These are phyloP conservation scores for Alternaria sp. DNA, from an alignment of 2,329 filamentous ascomycete genomes.

Conservation along the genomic window DNA sequence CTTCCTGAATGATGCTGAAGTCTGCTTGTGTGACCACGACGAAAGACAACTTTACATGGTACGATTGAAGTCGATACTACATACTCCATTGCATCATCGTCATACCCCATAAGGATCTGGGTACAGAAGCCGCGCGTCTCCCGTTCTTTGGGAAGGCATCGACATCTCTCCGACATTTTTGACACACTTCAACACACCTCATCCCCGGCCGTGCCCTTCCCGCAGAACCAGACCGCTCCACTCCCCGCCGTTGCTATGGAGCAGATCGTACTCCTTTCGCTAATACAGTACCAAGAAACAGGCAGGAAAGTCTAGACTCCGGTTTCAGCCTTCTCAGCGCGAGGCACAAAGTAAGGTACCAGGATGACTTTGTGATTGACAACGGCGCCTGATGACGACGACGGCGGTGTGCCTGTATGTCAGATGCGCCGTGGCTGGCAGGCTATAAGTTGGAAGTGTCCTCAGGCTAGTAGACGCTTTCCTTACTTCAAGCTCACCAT, in stretches of 20 bases:
- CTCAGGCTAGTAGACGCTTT: slow-evolving; percentile 13
- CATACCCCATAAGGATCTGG: background rate
- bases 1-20: background rate
- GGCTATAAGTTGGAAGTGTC: slow-evolving; percentile 26
- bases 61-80: background rate
- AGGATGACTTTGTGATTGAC: background rate
- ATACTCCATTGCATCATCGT: background rate
- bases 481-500: slow-evolving; percentile 20
- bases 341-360: slow-evolving; percentile 9
- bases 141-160: slow-evolving; percentile 11
- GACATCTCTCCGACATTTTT: slow-evolving; percentile 29
- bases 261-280: slow-evolving; percentile 11
- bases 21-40: background rate
- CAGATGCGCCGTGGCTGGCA: slow-evolving; percentile 13
- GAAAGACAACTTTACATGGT: background rate
- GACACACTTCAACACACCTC: slow-evolving; percentile 30
- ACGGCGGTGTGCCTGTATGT: slow-evolving; percentile 11
- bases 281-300: background rate
- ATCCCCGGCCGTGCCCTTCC: slow-evolving; percentile 14
- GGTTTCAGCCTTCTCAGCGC: slow-evolving; percentile 38
- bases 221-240: slow-evolving; percentile 17
- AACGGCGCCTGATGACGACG: slow-evolving; percentile 1
- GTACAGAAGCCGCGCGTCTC: slow-evolving; percentile 20
- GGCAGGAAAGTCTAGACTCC: slow-evolving; percentile 23
- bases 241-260: slow-evolving; percentile 7